phyloP scores from a whole-genome alignment of 768 basidiomycete genomes.

The Rhodotorula paludigena region DNA sequence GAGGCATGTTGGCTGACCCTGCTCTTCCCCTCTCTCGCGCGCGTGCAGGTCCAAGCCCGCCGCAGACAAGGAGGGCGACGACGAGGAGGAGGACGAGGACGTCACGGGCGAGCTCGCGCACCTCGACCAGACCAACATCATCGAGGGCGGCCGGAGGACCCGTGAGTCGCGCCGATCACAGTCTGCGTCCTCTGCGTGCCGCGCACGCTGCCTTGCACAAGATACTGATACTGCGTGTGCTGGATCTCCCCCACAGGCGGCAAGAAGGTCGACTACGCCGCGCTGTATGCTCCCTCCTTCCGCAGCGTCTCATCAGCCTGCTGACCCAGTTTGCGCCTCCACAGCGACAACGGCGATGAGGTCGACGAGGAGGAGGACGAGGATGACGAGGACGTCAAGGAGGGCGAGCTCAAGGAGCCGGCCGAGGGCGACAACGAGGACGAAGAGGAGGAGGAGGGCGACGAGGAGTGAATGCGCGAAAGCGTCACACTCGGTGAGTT shows the following conservation, averaged over 20 bases:
- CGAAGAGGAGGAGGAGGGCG: not conserved
- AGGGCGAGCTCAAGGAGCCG: not conserved
- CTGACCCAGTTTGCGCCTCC: conserved; percentile 1
- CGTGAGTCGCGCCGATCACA: too few relatives aligned
- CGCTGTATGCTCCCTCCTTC: not conserved
- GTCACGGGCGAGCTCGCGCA: conserved; percentile 30
- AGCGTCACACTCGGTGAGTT: not conserved
- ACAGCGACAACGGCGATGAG: not conserved
- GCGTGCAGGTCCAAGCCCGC: conserved; percentile 18
- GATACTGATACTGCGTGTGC: too few relatives aligned
- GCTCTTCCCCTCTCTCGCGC: not conserved
- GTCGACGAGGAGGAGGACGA: not conserved
- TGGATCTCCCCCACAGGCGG: conserved; percentile 9
- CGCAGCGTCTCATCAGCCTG: conserved; percentile 12
- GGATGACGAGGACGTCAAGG: conserved; percentile 1
- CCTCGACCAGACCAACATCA: conserved; percentile 34
- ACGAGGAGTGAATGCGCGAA: not conserved
- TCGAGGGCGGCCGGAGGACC: conserved; percentile 25
- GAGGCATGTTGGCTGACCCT: not conserved
- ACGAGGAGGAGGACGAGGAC: conserved; percentile 24
- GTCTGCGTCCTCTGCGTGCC: not conserved
- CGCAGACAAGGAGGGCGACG: conserved; percentile 2
- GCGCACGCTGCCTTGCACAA: not conserved
- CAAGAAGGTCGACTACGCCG: conserved; percentile 34
- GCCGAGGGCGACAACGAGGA: not conserved